Evolutionary conservation across 2,329 filamentous ascomycete genomes (phyloP).

Genomic region (Byssothecium circinans): DNA sequence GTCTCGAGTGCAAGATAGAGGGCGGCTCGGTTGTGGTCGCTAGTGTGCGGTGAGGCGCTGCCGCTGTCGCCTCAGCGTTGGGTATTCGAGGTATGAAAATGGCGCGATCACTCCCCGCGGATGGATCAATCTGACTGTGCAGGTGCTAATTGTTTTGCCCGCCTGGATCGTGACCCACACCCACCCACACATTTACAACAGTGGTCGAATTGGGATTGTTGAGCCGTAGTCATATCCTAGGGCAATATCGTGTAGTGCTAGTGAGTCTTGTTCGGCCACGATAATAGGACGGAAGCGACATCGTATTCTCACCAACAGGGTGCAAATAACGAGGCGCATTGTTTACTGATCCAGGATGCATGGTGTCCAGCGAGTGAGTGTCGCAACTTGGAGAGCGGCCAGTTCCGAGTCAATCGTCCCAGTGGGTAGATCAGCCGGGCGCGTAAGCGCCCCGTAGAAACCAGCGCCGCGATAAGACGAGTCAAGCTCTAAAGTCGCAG

Average conservation of each 20-base stretch:
- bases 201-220: conserved; percentile 4
- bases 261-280: conserved; percentile 7
- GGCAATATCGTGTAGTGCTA: conserved; percentile 8
- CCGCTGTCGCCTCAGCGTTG: neutral
- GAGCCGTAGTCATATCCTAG: conserved; percentile 2
- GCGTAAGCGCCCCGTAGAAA: conserved; percentile 35
- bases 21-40: neutral
- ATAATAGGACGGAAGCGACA: conserved; percentile 22
- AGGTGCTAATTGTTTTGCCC: too few relatives aligned
- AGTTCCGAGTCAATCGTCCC: conserved; percentile 34
- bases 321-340: conserved; percentile 29
- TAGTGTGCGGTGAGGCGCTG: neutral
- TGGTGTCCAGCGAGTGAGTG: conserved; percentile 24
- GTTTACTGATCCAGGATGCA: conserved; percentile 20
- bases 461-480: conserved; percentile 31
- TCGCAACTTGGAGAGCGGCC: conserved; percentile 34
- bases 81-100: neutral
- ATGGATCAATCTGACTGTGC: neutral
- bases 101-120: conserved; percentile 4
- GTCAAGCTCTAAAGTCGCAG: conserved; percentile 16
- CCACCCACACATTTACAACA: conserved; percentile 2
- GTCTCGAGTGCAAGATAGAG: neutral
- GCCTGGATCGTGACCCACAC: too few relatives aligned
- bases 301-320: conserved; percentile 22
- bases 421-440: conserved; percentile 42